Evolutionary conservation across 2,329 filamentous ascomycete genomes (phyloP), one percentile per base, ranked within the genome.

Genomic region (Aspergillus sp.): DNA sequence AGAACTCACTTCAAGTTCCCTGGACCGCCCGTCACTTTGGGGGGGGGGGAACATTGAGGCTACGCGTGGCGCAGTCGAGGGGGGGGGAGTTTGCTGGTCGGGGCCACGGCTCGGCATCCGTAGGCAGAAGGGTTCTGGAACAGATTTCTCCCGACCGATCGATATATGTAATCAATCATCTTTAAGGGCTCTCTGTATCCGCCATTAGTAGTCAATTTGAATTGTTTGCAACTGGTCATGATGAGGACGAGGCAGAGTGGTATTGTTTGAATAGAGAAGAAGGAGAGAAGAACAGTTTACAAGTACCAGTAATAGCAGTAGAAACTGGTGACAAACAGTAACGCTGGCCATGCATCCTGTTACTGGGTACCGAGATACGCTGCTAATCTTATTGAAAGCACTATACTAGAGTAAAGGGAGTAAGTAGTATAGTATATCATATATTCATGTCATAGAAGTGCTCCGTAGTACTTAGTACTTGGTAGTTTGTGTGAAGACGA

Each of bases 41-140:
- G 32, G 32, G 12, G 30, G 30, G 30, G 41, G 28, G 28, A 30
- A 32, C 38, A 17, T 45, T 50, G 53, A 45, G 53, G 30, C 17
- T 43, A 55, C 52, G 53, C 53, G 53, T 55, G 53, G 53, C 53
- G 53, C 53, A 55, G 53, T 45, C 39, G 23, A 47, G 17, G 10
- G 23, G 9, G 21, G 28, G 25, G 25, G 2, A 28, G 25, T 28
- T 32, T 32, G 30, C 38, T 28, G 21, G 39, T 15, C 21, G 23
- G 32, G 28, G 38, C 39, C 36, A 55, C 39, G 53, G 53, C 53
- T 55, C 38, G 52, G 38, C 52, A 23, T 55, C 36, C 52, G 10
- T 23, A 55, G 53, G 53, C 53, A 55, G 53, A 55, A 45, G 39
- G 19, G 53, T 55, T 55, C 53, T 45, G 41, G 39, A 47, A 23